phyloP scores from a whole-genome alignment of 2,329 filamentous ascomycete genomes.

The Phaeosphaeria sp. region DNA sequence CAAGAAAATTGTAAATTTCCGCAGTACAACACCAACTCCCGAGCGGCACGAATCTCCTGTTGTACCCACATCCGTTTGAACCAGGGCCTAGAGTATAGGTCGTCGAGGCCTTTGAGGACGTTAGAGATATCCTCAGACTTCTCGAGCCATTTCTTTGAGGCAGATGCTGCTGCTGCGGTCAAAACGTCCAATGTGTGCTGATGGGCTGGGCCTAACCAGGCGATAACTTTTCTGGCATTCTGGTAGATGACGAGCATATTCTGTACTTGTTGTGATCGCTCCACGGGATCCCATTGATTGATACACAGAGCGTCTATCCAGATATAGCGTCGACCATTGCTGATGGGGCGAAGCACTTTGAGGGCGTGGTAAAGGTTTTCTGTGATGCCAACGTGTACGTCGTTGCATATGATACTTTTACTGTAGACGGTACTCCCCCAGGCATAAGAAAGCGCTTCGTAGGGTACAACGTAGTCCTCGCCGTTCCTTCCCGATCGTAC shows the following conservation, averaged over 20 bases:
- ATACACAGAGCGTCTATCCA: not conserved
- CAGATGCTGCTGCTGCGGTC: not conserved
- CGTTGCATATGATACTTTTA: not conserved
- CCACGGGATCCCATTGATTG: not conserved
- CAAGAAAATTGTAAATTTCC: not conserved
- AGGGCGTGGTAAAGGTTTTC: not conserved
- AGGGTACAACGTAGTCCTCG: not conserved
- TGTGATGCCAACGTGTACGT: not conserved
- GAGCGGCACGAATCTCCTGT: not conserved
- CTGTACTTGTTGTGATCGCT: not conserved
- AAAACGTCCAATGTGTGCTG: not conserved
- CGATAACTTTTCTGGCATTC: not conserved
- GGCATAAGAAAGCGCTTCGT: not conserved
- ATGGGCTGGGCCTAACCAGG: not conserved
- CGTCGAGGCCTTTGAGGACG: not conserved
- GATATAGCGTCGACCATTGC: not conserved
- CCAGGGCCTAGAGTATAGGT: not conserved
- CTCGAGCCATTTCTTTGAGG: not conserved
- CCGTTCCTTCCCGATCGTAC: not conserved
- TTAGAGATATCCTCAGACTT: not conserved
- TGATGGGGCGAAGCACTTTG: not conserved
- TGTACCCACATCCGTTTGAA: constrained; percentile 1
- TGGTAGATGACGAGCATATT: not conserved
- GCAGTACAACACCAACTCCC: not conserved
- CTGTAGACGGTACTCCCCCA: not conserved